phyloP scores from a whole-genome alignment of 768 basidiomycete genomes.

The Tylopilus vinaceipallidus region DNA sequence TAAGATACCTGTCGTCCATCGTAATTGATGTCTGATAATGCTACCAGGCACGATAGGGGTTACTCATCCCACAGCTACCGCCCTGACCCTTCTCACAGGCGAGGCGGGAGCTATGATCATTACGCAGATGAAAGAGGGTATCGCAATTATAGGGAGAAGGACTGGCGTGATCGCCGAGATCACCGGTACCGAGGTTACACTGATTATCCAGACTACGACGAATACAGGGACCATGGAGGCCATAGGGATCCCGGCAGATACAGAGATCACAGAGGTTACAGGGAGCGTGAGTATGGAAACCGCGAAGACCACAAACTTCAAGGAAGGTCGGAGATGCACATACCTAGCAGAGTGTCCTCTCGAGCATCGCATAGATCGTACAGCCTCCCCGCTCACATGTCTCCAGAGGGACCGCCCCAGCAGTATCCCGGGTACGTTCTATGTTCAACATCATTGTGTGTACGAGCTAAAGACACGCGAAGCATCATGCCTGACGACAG shows the following conservation, averaged over 20 bases:
- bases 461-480: constrained; percentile 7
- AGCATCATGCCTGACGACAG: constrained; percentile 28
- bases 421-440: constrained; percentile 21
- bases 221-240: constrained; percentile 14
- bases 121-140: constrained; percentile 21
- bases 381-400: constrained; percentile 17
- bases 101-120: constrained; percentile 16
- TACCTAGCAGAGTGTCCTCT: constrained; percentile 24
- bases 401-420: constrained; percentile 14
- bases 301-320: constrained; percentile 13
- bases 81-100: constrained; percentile 25
- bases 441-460: not conserved
- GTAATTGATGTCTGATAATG: constrained; percentile 9
- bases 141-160: constrained; percentile 22
- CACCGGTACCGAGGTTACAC: constrained; percentile 18
- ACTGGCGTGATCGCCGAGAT: constrained; percentile 20
- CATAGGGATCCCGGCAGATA: constrained; percentile 8
- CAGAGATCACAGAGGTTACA: constrained; percentile 9
- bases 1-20: constrained; percentile 10
- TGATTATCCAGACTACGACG: constrained; percentile 15
- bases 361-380: constrained; percentile 29
- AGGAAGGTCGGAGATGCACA: constrained; percentile 12
- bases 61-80: constrained; percentile 24
- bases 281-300: constrained; percentile 9
- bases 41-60: constrained; percentile 22